These are phyloP conservation scores for Neurospora sp. DNA, from an alignment of 495 filamentous ascomycete genomes.

Conservation along the genomic window DNA sequence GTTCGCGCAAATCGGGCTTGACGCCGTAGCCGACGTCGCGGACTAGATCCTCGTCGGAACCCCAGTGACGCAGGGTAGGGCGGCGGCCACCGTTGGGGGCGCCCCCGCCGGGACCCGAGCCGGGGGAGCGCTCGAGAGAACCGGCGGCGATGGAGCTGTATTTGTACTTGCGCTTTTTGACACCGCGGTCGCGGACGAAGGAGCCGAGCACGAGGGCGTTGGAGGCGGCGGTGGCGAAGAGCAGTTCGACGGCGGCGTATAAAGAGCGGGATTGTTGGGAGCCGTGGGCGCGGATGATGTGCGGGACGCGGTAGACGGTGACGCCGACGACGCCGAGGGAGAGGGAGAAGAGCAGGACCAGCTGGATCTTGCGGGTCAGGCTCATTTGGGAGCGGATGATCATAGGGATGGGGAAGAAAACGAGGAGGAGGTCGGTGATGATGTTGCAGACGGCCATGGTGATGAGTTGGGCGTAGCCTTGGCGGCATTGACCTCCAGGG, in stretches of 20 bases:
- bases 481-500: conserved; percentile 72
- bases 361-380: conserved; percentile 50
- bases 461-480: conserved; percentile 73
- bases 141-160: conserved; percentile 36
- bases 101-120: conserved; percentile 2
- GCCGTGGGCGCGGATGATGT: conserved; percentile 51
- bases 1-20: conserved; percentile 44
- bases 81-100: conserved; percentile 22
- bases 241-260: conserved; percentile 64
- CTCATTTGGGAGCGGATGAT: conserved; percentile 65
- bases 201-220: conserved; percentile 73
- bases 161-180: conserved; percentile 69
- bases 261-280: conserved; percentile 68
- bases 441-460: conserved; percentile 82
- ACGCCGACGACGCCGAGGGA: conserved; percentile 65
- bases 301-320: conserved; percentile 66
- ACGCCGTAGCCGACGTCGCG: conserved; percentile 59
- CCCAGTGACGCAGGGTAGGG: conserved; percentile 55
- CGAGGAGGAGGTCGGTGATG: conserved; percentile 75
- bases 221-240: conserved; percentile 65
- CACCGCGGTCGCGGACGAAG: conserved; percentile 67
- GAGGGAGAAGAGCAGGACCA: conserved; percentile 70
- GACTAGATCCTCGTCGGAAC: conserved; percentile 72
- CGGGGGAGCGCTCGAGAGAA: conserved; percentile 36
- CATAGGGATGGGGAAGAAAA: conserved; percentile 80